Evolutionary conservation across 2,329 filamentous ascomycete genomes (phyloP).

Genomic region (Aspergillus ochraceus): DNA sequence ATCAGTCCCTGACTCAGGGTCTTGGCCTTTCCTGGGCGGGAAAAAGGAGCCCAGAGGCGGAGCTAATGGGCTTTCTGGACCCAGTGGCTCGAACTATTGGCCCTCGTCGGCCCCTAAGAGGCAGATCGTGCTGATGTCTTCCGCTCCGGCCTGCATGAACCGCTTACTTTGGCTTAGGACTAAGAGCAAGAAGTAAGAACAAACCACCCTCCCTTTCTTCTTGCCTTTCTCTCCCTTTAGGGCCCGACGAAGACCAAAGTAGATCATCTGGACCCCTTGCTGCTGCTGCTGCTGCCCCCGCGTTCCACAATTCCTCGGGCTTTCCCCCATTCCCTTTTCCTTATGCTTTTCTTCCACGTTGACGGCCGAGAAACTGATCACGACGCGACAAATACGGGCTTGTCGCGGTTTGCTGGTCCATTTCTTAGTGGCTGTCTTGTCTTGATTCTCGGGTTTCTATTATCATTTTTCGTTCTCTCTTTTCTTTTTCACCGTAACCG

Average conservation of each 20-base stretch:
- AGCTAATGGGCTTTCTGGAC: neutral
- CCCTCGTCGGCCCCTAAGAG: constrained; percentile 17
- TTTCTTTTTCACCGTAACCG: neutral
- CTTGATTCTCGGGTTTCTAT: neutral
- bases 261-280: constrained; percentile 26
- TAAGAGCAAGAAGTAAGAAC: neutral
- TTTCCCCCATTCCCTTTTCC: constrained; percentile 4
- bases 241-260: neutral
- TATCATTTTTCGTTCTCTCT: neutral
- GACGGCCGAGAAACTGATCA: neutral
- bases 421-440: neutral
- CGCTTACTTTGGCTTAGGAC: constrained; percentile 20
- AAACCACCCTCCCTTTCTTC: neutral
- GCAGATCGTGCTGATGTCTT: constrained; percentile 28
- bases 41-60: neutral
- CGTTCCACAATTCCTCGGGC: constrained; percentile 25
- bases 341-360: neutral
- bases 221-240: neutral
- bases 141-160: constrained; percentile 24
- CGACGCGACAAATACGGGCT: neutral
- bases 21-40: neutral
- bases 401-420: neutral
- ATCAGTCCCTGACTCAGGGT: neutral
- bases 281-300: constrained; percentile 19
- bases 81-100: constrained; percentile 25